phyloP scores from a whole-genome alignment of 345 rosid species.

The Clarkia xantiana region DNA sequence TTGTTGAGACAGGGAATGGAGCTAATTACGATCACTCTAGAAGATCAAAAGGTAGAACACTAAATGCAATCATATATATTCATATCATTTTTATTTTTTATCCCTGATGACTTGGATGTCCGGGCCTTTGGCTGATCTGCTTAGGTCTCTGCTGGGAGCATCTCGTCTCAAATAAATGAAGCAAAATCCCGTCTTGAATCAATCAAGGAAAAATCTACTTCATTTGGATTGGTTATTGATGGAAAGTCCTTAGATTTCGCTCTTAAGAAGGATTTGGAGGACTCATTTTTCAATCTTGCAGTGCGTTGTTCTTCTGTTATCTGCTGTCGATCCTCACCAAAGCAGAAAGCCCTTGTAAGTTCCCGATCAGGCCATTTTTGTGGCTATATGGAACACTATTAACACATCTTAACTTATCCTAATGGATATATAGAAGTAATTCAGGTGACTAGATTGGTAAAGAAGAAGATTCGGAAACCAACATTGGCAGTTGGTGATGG shows the following conservation, averaged over 20 bases:
- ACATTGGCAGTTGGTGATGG: slow-evolving; percentile 85
- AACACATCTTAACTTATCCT: slow-evolving; percentile 17
- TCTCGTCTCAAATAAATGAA: slow-evolving; percentile 28
- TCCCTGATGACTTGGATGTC: too few species aligned
- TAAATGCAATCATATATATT: too few species aligned
- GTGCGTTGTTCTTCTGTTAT: slow-evolving; percentile 49
- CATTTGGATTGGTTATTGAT: slow-evolving; percentile 67
- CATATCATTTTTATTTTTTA: too few species aligned
- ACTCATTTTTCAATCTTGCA: slow-evolving; percentile 52
- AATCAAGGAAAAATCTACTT: slow-evolving; percentile 11
- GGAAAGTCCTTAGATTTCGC: slow-evolving; percentile 68
- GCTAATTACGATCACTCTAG: slow-evolving; percentile 48
- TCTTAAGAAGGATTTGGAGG: slow-evolving; percentile 28
- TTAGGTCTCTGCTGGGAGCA: slow-evolving; percentile 48
- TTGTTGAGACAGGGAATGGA: slow-evolving; percentile 64
- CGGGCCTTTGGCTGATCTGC: too few species aligned
- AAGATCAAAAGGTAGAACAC: too few species aligned
- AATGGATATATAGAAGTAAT: slow-evolving; percentile 26
- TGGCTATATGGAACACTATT: slow-evolving; percentile 1
- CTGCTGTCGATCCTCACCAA: slow-evolving; percentile 85
- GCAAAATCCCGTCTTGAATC: slow-evolving; percentile 25
- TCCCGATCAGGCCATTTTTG: slow-evolving; percentile 2
- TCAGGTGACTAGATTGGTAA: slow-evolving; percentile 86
- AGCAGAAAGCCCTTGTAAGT: slow-evolving; percentile 92
- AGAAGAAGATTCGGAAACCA: slow-evolving; percentile 37